These are phyloP conservation scores for Ensete glaucum DNA, from an alignment of 176 grass and related monocot genomes.

Conservation along the genomic window DNA sequence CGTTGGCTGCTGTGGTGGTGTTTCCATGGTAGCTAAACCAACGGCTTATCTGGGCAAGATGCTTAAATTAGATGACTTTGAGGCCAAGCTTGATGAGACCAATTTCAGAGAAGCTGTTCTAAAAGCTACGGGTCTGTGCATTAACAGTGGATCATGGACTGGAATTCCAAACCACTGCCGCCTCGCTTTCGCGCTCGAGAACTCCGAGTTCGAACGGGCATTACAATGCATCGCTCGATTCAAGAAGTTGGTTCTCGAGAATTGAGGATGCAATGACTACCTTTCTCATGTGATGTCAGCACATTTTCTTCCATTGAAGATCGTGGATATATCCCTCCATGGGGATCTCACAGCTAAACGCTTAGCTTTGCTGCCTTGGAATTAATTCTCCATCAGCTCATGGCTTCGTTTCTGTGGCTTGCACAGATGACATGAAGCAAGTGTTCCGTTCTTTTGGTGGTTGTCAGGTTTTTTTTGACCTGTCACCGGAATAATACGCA, in stretches of 20 bases:
- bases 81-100: constrained; percentile 36
- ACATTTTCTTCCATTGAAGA: not conserved
- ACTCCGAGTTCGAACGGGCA: constrained; percentile 47
- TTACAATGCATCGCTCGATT: constrained; percentile 45
- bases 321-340: not conserved
- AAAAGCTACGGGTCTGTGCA: constrained; percentile 56
- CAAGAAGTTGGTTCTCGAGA: constrained; percentile 49
- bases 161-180: constrained; percentile 56
- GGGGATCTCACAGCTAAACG: too few relatives aligned
- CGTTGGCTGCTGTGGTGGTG: constrained; percentile 34
- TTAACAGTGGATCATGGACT: constrained; percentile 83
- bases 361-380: too few relatives aligned
- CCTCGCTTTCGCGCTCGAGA: constrained; percentile 73
- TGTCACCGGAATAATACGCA: too few relatives aligned
- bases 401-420: too few relatives aligned
- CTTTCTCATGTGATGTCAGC: not conserved
- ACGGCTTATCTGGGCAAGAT: constrained; percentile 52
- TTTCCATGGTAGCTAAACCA: constrained; percentile 76
- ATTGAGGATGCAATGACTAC: not conserved
- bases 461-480: too few relatives aligned
- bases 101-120: constrained; percentile 74
- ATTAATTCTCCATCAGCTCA: too few relatives aligned
- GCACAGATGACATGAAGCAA: too few relatives aligned
- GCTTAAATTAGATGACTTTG: constrained; percentile 39
- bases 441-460: too few relatives aligned